Conservation (phyloP, 176 grass and related monocot genomes). For the Cenchrus purpureus region DNA sequence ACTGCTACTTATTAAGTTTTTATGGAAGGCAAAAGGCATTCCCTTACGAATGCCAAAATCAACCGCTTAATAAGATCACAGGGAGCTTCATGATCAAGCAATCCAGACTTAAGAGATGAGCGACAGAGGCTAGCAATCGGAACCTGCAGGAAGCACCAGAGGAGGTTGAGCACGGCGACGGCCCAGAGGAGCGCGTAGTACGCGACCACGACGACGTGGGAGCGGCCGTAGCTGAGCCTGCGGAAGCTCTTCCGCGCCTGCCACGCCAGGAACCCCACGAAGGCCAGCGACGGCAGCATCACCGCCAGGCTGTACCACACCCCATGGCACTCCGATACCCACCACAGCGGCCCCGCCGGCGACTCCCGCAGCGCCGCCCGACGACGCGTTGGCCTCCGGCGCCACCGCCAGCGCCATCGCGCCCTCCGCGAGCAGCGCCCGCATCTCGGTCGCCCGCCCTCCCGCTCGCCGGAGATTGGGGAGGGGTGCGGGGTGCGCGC, state of each 20-base stretch:
- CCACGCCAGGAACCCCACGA: conserved; percentile 81
- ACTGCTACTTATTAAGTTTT: not conserved
- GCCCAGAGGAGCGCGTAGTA: conserved; percentile 91
- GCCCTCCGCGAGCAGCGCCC: conserved; percentile 45
- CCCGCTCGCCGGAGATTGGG: not conserved
- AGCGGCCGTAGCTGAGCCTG: conserved; percentile 75
- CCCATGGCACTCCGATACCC: conserved; percentile 73
- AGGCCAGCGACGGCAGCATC: conserved; percentile 76
- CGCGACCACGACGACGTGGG: conserved; percentile 81
- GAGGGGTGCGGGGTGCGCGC: not conserved
- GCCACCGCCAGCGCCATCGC: conserved; percentile 49
- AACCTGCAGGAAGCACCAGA: conserved; percentile 96
- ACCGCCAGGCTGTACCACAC: conserved; percentile 71
- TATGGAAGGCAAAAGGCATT: not conserved
- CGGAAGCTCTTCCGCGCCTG: conserved; percentile 82
- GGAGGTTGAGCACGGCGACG: conserved; percentile 81
- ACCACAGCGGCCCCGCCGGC: conserved; percentile 42
- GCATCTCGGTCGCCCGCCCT: conserved; percentile 25
- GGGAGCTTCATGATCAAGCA: not conserved
- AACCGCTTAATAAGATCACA: not conserved
- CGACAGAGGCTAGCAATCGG: not conserved
- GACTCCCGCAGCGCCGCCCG: conserved; percentile 22
- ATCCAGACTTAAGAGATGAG: not conserved
- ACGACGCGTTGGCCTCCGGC: conserved; percentile 47
- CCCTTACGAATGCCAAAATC: not conserved